Evolutionary conservation across 345 rosid genomes (phyloP), one percentile per base, ranked within the genome.

Genomic region (Dipteronia dyeriana): DNA sequence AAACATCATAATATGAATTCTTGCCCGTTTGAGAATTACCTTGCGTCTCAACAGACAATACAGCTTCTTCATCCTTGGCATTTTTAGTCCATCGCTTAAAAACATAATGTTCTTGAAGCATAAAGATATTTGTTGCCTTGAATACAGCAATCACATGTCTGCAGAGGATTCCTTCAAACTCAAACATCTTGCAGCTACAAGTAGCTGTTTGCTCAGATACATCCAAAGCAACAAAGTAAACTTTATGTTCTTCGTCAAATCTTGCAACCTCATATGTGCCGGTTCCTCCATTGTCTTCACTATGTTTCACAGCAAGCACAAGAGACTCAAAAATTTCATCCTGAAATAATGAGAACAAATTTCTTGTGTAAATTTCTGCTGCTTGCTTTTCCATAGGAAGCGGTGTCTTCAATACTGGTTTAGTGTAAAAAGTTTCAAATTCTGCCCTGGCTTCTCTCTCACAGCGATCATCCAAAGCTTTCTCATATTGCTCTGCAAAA

Each of bases 331-430:
- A 79, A 65, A 82, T 76, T 75, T 77, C 87, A 31, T 79, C 81
- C 66, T 84, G 83, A 74, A 82, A 47, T 19, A 74, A 61, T 7
- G 77, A 53, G 71, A 82, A 84, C 76, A 76, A 60, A 20, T 62
- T 76, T 70, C 79, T 79, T 0, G 79, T 81, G 76, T 79, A 79
- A 74, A 81, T 74, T 60, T 81, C 81, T 10, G 75, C 81, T 59
- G 81, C 83, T 70, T 84, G 84, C 70, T 79, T 84, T 81, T 81
- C 84, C 80, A 79, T 79, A 5, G 82, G 87, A 66, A 81, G 82
- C 3, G 82, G 82, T 57, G 82, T 84, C 74, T 81, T 77, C 22
- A 82, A 26, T 31, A 73, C 47, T 20, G 78, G 83, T 68, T 72
- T 82, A 11, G 80, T 78, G 74, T 80, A 68, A 71, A 72, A 80